phyloP scores from a whole-genome alignment of 1,139 yeast genomes.

The Kazachstania sp. region DNA sequence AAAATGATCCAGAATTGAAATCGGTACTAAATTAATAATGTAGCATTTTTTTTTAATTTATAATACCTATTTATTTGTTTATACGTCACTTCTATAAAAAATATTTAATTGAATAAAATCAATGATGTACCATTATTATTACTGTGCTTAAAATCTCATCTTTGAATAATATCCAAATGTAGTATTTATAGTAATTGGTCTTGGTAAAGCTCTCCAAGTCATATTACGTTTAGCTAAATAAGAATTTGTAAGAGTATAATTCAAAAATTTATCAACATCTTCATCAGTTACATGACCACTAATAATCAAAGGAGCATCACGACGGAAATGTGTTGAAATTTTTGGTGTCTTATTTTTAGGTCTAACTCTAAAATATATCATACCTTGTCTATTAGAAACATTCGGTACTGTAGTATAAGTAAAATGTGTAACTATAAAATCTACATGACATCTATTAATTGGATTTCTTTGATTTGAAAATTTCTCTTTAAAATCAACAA shows the following conservation, averaged over 20 bases:
- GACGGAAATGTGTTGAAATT: constrained; percentile 5
- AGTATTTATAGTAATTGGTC: constrained; percentile 5
- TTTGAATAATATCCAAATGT: constrained; percentile 8
- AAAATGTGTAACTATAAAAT: constrained; percentile 1
- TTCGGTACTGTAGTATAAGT: not conserved
- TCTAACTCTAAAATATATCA: constrained; percentile 9
- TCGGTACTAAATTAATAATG: constrained; percentile 10
- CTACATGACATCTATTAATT: not conserved
- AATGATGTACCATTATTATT: not conserved
- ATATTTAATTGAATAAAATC: too few species aligned
- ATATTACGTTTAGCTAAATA: not conserved
- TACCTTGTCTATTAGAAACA: not conserved
- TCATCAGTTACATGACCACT: constrained; percentile 5
- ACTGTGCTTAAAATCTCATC: not conserved
- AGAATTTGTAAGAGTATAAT: not conserved
- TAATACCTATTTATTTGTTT: not conserved
- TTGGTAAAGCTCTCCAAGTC: constrained; percentile 1
- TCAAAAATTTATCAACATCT: not conserved
- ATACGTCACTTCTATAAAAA: not conserved
- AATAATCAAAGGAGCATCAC: constrained; percentile 4
- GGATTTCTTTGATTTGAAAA: not conserved
- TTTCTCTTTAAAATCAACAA: not conserved
- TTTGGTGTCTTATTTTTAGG: constrained; percentile 8
- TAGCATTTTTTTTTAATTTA: too few species aligned
- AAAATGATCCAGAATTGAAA: constrained; percentile 16